Base-by-base conservation (phyloP, 2,329 filamentous ascomycete genomes). In the Colletotrichum magnum region DNA sequence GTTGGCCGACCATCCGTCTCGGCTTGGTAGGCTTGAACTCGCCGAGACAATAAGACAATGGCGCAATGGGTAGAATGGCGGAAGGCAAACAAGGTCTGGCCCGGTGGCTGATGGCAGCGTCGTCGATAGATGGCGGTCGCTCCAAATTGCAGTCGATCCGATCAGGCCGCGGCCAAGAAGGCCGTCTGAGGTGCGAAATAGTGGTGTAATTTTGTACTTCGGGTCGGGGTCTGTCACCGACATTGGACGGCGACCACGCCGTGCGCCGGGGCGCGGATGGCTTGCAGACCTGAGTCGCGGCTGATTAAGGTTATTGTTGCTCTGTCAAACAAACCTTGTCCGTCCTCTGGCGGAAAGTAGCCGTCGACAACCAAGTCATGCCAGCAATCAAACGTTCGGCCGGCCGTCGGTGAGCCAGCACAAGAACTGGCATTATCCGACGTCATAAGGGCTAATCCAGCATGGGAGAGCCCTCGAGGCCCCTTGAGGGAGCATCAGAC, bases 291-390 rank as follows among this genome's bases (percentile, higher is more conserved):
- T 57, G 62, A 61, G n/a, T 53, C 56, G 67, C 45, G 51, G 56
- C 36, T 54, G 51, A 60, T 61, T 66, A 69, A 69, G 67, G 67
- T 67, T 67, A 61, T 61, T 43, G 57, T 43, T 61, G 56, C 50
- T 60, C 56, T 57, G 62, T 41, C 62, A 60, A 54, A 51, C 24
- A 26, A 58, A 56, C 50, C 61, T 57, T 43, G 41, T 24, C n/a
- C n/a, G 43, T 15, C 26, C 50, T 56, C n/a, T 58, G 10, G 36
- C 62, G 66, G 66, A 69, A 66, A 69, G 66, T 69, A 69, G 66
- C 66, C 66, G 62, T 56, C 32, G 15, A 9, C 43, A n/a, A 60
- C 15, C 28, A 59, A 24, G 39, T 56, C 51, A 60, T 66, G 57
- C 39, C 53, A 21, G 32, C 45, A 64, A 58, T 53, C 48, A 59